Percentiles rank a stretch among this genome's conserved stretches.
Evolutionary conservation across 345 rosid species (phyloP).

Genomic region (Iberis pinnata): DNA sequence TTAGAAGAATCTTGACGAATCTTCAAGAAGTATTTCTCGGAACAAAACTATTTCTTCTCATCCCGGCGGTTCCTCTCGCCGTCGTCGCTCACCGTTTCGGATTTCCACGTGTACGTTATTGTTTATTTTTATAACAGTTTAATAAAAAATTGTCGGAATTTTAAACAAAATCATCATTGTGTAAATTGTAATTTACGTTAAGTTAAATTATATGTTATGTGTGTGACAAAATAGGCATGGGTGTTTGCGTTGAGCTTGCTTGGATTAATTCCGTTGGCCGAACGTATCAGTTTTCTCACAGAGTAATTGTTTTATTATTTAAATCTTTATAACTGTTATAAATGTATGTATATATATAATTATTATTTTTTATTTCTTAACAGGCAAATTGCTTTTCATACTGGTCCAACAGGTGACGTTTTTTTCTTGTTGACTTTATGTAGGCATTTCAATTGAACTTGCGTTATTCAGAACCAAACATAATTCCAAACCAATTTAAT

Average conservation of each 20-base stretch:
- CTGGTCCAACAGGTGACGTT: conserved; percentile 83
- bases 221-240: conserved; percentile 43
- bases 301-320: conserved; percentile 44
- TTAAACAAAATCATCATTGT: too few species aligned
- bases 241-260: conserved; percentile 72
- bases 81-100: conserved; percentile 20
- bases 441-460: too few species aligned
- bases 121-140: too few species aligned
- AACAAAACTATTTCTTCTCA: conserved; percentile 26
- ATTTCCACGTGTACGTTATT: conserved; percentile 21
- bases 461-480: too few species aligned
- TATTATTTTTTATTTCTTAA: neutral
- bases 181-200: too few species aligned
- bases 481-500: too few species aligned
- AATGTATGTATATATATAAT: too few species aligned
- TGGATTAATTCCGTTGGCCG: conserved; percentile 75
- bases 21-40: conserved; percentile 32
- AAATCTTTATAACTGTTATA: neutral
- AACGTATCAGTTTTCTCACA: conserved; percentile 82
- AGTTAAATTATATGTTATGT: neutral
- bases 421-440: too few species aligned
- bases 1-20: conserved; percentile 19
- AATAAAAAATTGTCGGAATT: too few species aligned
- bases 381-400: conserved; percentile 89
- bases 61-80: conserved; percentile 29